Conservation (phyloP, 495 filamentous ascomycete genomes). For the Tricharina praecox region DNA sequence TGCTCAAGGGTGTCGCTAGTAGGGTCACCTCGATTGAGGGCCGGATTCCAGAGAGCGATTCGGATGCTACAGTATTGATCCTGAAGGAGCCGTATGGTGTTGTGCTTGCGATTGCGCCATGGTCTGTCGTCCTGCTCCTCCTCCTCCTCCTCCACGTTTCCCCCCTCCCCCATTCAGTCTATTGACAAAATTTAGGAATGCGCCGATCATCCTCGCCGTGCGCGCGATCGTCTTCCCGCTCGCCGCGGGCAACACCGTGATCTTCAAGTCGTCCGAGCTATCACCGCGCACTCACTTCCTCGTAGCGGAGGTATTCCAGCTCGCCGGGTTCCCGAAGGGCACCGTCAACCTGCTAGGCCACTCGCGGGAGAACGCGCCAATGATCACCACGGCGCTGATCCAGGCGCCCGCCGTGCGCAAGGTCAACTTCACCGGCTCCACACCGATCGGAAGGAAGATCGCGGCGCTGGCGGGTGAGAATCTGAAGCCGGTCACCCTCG, state of each 20-base stretch:
- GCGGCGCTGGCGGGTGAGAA: conserved; percentile 40
- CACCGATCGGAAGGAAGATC: conserved; percentile 41
- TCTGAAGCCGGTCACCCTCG: conserved; percentile 52
- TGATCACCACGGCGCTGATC: conserved; percentile 41
- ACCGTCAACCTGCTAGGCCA: conserved; percentile 43
- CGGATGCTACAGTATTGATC: conserved; percentile 42
- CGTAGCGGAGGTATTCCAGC: conserved; percentile 48
- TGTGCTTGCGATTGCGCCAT: conserved; percentile 65
- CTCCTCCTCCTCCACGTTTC: too few relatives aligned
- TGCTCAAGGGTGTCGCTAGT: conserved; percentile 55
- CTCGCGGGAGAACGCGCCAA: conserved; percentile 35
- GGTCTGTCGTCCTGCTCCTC: conserved; percentile 35
- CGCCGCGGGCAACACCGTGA: conserved; percentile 60
- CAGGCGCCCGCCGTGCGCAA: conserved; percentile 39
- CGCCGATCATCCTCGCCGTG: conserved; percentile 50
- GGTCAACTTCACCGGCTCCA: conserved; percentile 52
- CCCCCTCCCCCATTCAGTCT: neutral
- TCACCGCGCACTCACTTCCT: conserved; percentile 60
- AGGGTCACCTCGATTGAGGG: conserved; percentile 45
- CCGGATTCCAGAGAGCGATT: conserved; percentile 37
- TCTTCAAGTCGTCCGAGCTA: conserved; percentile 63
- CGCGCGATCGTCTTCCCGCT: conserved; percentile 59
- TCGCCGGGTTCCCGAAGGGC: conserved; percentile 53
- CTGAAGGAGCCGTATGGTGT: conserved; percentile 70
- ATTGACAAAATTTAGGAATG: conserved; percentile 39